phyloP scores from a whole-genome alignment of 371 early-diverging fungal genomes.

The Rhizopus delemar region DNA sequence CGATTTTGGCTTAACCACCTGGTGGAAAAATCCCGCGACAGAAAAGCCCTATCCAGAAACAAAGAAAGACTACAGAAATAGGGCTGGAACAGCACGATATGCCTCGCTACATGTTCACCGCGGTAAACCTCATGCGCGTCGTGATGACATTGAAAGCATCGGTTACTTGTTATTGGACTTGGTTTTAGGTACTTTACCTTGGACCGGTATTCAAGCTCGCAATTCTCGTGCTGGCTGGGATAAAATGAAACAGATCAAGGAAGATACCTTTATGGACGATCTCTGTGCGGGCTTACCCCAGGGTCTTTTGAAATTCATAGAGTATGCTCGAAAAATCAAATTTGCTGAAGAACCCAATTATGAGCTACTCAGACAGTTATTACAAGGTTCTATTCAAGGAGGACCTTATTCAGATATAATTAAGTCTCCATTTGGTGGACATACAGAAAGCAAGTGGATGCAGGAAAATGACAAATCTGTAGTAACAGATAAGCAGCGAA shows the following conservation, averaged over 20 bases:
- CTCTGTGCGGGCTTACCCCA: slow-evolving; percentile 58
- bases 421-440: slow-evolving; percentile 32
- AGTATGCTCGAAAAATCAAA: slow-evolving; percentile 76
- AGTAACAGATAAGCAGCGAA: neutral
- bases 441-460: slow-evolving; percentile 22
- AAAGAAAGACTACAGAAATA: slow-evolving; percentile 44
- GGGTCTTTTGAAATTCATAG: slow-evolving; percentile 61
- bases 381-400: slow-evolving; percentile 39
- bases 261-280: slow-evolving; percentile 52
- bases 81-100: slow-evolving; percentile 69
- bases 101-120: slow-evolving; percentile 63
- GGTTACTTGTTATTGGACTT: slow-evolving; percentile 64
- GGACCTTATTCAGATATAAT: slow-evolving; percentile 27
- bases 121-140: slow-evolving; percentile 56
- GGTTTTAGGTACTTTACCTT: slow-evolving; percentile 57
- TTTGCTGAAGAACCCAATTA: slow-evolving; percentile 95
- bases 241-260: slow-evolving; percentile 59
- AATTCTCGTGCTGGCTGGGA: slow-evolving; percentile 65
- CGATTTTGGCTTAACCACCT: slow-evolving; percentile 59
- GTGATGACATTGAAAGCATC: slow-evolving; percentile 65
- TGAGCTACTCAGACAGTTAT: slow-evolving; percentile 50
- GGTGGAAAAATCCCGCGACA: slow-evolving; percentile 48
- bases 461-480: slow-evolving; percentile 14
- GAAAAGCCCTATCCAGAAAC: slow-evolving; percentile 50
- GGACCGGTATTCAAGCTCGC: slow-evolving; percentile 64